Conservation (phyloP, 257 asterid genomes). For the Agastache rugosa region DNA sequence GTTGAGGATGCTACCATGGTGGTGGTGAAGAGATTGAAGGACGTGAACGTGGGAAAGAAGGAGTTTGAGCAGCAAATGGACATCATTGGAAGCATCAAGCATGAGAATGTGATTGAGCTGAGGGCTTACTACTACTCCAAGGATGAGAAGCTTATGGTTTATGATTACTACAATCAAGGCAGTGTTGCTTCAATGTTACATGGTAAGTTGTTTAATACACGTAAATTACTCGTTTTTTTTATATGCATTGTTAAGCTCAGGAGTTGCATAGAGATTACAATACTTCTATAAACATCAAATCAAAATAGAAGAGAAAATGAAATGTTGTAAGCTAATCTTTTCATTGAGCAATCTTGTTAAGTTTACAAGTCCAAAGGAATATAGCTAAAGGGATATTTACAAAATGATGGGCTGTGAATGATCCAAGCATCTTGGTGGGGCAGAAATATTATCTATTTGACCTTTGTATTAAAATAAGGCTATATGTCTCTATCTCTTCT, state of each 20-base stretch:
- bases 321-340: not conserved
- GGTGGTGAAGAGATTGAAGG: constrained; percentile 95
- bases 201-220: constrained; percentile 50
- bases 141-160: constrained; percentile 96
- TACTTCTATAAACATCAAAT: not conserved
- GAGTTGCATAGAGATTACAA: not conserved
- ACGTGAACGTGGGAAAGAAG: constrained; percentile 79
- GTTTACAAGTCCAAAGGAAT: constrained; percentile 7
- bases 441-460: constrained; percentile 39
- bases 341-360: not conserved
- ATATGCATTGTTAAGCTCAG: not conserved
- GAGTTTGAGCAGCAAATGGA: constrained; percentile 94
- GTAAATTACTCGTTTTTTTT: not conserved
- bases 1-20: constrained; percentile 88
- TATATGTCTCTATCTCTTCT: constrained; percentile 32
- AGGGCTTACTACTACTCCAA: constrained; percentile 95
- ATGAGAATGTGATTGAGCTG: constrained; percentile 83
- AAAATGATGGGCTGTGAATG: constrained; percentile 30
- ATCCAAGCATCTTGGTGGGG: constrained; percentile 54
- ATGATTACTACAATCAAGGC: constrained; percentile 76
- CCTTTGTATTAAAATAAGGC: constrained; percentile 28
- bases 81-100: constrained; percentile 75
- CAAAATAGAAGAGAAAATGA: not conserved
- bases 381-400: not conserved
- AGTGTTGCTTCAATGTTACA: constrained; percentile 84